phyloP scores from a whole-genome alignment of 2,329 filamentous ascomycete genomes.

The Emmonsiellopsis sp. region DNA sequence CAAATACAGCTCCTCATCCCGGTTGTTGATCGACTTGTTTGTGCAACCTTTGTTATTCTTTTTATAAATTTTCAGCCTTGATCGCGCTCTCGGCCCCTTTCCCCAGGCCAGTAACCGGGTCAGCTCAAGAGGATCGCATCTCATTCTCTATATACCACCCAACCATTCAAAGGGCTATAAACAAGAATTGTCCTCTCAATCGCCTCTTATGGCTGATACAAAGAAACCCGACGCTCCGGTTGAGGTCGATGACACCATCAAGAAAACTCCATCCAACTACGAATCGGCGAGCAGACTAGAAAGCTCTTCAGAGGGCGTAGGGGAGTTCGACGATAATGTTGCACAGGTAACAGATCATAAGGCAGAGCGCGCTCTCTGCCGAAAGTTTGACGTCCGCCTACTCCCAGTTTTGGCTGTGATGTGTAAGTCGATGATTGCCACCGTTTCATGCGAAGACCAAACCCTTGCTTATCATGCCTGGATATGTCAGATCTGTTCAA shows the following conservation, averaged over 20 bases:
- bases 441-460: background rate
- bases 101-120: no score
- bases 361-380: constrained; percentile 41
- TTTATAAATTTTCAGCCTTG: no score
- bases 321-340: constrained; percentile 13
- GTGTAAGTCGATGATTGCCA: constrained; percentile 28
- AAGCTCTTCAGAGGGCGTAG: background rate
- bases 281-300: background rate
- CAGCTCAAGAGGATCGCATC: no score
- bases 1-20: no score
- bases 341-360: constrained; percentile 32
- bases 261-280: background rate
- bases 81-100: no score
- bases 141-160: no score
- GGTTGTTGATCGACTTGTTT: no score
- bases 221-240: background rate
- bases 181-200: no score
- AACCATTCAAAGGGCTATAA: no score
- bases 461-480: constrained; percentile 2
- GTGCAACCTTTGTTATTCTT: no score
- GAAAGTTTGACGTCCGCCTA: constrained; percentile 42
- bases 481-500: constrained; percentile 43
- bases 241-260: background rate
- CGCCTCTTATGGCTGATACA: background rate
- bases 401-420: constrained; percentile 51